Conservation (phyloP, 345 rosid genomes). For the Lepidium didymum region DNA sequence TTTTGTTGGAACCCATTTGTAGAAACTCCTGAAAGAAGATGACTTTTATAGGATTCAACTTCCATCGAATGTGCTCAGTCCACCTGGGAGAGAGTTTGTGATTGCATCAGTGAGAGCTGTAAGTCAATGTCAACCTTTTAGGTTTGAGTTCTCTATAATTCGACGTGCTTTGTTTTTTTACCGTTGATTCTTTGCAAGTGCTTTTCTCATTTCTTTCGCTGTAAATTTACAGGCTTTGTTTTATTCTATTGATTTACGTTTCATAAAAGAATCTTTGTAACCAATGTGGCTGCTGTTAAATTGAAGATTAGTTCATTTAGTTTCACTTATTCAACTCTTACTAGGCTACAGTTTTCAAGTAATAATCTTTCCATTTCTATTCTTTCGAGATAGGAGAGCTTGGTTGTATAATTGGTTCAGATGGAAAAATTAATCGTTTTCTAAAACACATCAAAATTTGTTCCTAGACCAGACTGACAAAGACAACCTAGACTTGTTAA, state of each 20-base stretch:
- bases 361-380: background rate
- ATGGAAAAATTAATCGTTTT: background rate
- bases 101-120: slow-evolving; percentile 87
- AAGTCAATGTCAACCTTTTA: slow-evolving; percentile 22
- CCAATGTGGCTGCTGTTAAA: background rate
- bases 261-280: background rate
- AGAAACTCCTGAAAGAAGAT: slow-evolving; percentile 72
- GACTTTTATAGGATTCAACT: slow-evolving; percentile 84
- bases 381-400: background rate
- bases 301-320: background rate
- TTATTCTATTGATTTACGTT: background rate
- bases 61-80: slow-evolving; percentile 74
- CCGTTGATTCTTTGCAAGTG: background rate
- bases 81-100: slow-evolving; percentile 69
- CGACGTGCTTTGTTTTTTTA: background rate
- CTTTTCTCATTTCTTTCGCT: background rate
- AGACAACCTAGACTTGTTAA: background rate
- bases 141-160: background rate
- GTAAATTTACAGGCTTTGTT: background rate
- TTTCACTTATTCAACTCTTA: background rate
- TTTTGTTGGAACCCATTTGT: slow-evolving; percentile 17
- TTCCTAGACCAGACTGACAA: background rate
- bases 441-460: background rate
- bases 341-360: background rate
- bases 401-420: background rate